Percentiles rank a stretch among this genome's conserved stretches.
Evolutionary conservation across 805 yeast genomes (phyloP).

Genomic region (Nakazawaea populi): DNA sequence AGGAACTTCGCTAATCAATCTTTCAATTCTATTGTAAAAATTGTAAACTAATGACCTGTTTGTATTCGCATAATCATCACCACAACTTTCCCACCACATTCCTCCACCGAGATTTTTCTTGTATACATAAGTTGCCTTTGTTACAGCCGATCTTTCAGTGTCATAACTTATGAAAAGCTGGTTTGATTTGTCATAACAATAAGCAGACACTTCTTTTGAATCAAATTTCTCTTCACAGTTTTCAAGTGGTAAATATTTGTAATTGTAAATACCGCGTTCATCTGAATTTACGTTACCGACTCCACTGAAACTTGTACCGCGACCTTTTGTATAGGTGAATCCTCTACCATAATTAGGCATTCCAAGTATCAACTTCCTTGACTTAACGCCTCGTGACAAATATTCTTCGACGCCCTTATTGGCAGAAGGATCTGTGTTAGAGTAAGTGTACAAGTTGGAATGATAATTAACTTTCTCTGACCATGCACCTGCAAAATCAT

Average conservation of each 20-base stretch:
- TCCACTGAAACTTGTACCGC: conserved; percentile 34
- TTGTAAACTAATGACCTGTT: conserved; percentile 35
- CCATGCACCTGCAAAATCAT: conserved; percentile 85
- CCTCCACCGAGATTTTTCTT: conserved; percentile 64
- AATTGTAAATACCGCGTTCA: conserved; percentile 47
- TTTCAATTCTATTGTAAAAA: conserved; percentile 35
- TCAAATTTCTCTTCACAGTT: conserved; percentile 48
- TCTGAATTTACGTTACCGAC: conserved; percentile 32
- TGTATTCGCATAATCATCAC: conserved; percentile 41
- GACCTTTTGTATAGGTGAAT: conserved; percentile 25
- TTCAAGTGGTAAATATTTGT: conserved; percentile 45
- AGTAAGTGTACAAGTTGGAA: conserved; percentile 48
- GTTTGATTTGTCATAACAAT: conserved; percentile 34
- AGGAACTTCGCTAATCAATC: conserved; percentile 2
- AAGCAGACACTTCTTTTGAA: conserved; percentile 44
- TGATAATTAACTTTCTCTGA: conserved; percentile 57
- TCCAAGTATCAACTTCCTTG: conserved; percentile 63
- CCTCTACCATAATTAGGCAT: conserved; percentile 80
- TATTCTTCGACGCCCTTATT: conserved; percentile 42
- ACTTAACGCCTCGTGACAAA: conserved; percentile 32
- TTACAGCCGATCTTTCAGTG: conserved; percentile 40
- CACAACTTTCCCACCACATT: conserved; percentile 94
- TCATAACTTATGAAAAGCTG: conserved; percentile 60
- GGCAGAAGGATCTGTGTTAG: conserved; percentile 30
- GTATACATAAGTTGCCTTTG: conserved; percentile 56